Evolutionary conservation across 106 monocot genomes (phyloP), one percentile per base, ranked within the genome.

Genomic region (Amphibolis antarctica): DNA sequence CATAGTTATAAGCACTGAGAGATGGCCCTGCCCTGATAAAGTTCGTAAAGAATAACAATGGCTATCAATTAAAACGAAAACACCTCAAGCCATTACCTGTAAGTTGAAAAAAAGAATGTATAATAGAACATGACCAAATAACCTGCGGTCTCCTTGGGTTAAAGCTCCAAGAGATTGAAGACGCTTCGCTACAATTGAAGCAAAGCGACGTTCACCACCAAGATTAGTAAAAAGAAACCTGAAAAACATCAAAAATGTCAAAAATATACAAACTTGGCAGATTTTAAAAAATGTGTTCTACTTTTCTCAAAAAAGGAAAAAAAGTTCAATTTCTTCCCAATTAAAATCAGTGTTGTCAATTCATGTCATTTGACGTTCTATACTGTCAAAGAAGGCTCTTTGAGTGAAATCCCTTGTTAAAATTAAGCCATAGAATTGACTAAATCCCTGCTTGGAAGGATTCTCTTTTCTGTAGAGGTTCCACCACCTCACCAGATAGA

Each of bases 101-200:
- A 59, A 59, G 0, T 19, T 49, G 1, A 14, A 3, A 5, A 49
- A 49, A 49, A 49, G n/a, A 0, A 5, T 13, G 30, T 10, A 28
- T 0, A 14, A 71, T 1, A 63, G 19, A 3, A 10, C 43, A 59
- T 1, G 12, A 20, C 12, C 21, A 55, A 27, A 17, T 12, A 46
- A 98, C 96, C 96, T 98, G 59, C 96, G 77, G 82, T 98, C 96
- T 80, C 96, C 96, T 91, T 98, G 96, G 14, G 96, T 98, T 75
- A 98, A 50, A 67, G 96, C 96, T 55, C 96, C 96, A 69, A 98
- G 96, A 12, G 84, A 76, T 55, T 98, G 90, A 65, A 98, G 69
- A 55, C 96, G 82, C 72, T 98, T 98, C 66, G 96, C 96, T 28
- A 98, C 96, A 59, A 91, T 98, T 29, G 96, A 98, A 60, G 96